Conservation (phyloP, 306 rosid species). For the Ormosia semicastrata region DNA sequence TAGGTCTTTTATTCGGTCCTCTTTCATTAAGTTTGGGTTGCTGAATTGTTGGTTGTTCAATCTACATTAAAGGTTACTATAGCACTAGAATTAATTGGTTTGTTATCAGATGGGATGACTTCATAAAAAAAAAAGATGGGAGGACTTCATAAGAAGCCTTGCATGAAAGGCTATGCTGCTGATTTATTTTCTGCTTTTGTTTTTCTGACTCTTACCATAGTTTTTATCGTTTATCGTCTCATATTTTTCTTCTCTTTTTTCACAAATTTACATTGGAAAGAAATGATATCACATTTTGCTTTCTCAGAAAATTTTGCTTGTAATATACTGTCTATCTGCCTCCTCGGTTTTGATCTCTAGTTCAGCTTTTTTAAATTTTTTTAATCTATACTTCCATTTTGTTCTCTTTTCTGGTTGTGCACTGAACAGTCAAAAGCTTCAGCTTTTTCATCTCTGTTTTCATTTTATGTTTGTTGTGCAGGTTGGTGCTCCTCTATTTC, state of each 20-base stretch:
- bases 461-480: slow-evolving; percentile 49
- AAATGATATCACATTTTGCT: slow-evolving; percentile 10
- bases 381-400: background rate
- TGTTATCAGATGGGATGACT: background rate
- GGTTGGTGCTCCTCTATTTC: slow-evolving; percentile 82
- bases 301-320: background rate
- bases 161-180: background rate
- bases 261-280: background rate
- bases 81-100: background rate
- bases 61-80: background rate
- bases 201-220: background rate
- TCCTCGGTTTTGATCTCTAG: background rate
- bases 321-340: background rate
- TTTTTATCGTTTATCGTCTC: background rate
- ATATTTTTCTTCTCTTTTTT: background rate
- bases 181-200: background rate
- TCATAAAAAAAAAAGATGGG: background rate
- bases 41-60: background rate
- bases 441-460: slow-evolving; percentile 7
- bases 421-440: background rate
- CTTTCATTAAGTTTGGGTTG: background rate
- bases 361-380: background rate
- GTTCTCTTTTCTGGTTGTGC: slow-evolving; percentile 20
- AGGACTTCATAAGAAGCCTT: slow-evolving; percentile 6
- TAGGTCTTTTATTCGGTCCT: background rate